A percentile compares a stretch with the other conserved stretches of the same genome.
Conservation (phyloP, 805 yeast species). For the Pichia membranifaciens region DNA sequence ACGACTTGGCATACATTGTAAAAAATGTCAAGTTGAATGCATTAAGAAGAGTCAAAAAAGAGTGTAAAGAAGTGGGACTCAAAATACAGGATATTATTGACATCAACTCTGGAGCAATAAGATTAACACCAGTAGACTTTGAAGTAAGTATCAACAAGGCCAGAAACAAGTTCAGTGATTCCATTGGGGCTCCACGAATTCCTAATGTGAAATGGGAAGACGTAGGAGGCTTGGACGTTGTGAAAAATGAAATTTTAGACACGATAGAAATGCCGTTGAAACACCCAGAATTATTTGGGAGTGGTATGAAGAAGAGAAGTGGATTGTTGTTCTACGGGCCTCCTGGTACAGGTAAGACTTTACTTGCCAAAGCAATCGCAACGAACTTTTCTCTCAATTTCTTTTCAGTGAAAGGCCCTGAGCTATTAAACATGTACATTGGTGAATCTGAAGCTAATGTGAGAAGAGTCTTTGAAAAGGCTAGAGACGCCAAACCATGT, state of each 20-base stretch:
- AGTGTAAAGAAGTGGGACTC: constrained; percentile 23
- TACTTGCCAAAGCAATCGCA: constrained; percentile 95
- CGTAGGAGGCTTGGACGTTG: constrained; percentile 89
- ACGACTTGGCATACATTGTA: constrained; percentile 70
- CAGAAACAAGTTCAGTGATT: constrained; percentile 80
- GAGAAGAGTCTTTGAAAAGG: constrained; percentile 85
- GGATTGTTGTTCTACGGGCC: constrained; percentile 97
- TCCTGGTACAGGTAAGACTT: constrained; percentile 96
- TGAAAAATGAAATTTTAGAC: constrained; percentile 88
- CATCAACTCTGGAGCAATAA: constrained; percentile 52
- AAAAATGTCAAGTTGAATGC: constrained; percentile 58
- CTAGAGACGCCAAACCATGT: constrained; percentile 96
- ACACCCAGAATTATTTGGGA: constrained; percentile 82
- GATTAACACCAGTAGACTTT: constrained; percentile 54
- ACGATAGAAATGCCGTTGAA: constrained; percentile 94
- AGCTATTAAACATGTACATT: constrained; percentile 91
- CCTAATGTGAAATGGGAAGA: constrained; percentile 97
- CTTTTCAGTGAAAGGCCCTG: constrained; percentile 97
- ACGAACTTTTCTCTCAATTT: constrained; percentile 91
- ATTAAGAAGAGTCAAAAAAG: constrained; percentile 38
- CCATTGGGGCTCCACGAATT: constrained; percentile 94
- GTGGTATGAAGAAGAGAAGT: constrained; percentile 88
- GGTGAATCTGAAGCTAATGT: constrained; percentile 99
- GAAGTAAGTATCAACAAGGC: constrained; percentile 72
- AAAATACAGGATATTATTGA: constrained; percentile 32